Evolutionary conservation across 176 grass and related monocot species (phyloP).

Genomic region (Urochloa ruziziensis): DNA sequence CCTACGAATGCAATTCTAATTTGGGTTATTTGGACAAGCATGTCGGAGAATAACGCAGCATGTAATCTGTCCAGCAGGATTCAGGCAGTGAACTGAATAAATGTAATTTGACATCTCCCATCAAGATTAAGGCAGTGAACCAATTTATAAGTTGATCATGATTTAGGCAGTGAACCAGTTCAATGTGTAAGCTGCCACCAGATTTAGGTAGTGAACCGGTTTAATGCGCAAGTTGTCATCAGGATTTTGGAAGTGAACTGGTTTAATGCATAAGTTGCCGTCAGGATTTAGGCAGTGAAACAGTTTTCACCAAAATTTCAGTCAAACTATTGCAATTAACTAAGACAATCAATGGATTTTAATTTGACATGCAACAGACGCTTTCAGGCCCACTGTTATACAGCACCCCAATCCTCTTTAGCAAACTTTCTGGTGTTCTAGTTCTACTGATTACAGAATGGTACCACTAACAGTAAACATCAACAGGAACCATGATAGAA

Average conservation of each 20-base stretch:
- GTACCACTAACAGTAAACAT: background rate
- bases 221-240: background rate
- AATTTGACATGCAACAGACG: background rate
- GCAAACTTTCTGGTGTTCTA: background rate
- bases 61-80: background rate
- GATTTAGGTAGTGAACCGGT: background rate
- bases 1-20: background rate
- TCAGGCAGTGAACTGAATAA: background rate
- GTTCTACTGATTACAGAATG: background rate
- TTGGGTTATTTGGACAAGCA: background rate
- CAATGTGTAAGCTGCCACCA: background rate
- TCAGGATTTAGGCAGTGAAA: background rate
- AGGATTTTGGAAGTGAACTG: background rate
- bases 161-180: background rate
- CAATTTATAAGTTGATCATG: background rate
- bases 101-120: background rate
- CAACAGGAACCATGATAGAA: background rate
- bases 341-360: background rate
- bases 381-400: background rate
- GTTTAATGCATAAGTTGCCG: background rate
- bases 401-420: background rate
- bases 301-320: slow-evolving; percentile 7
- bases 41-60: background rate
- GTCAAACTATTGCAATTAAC: background rate
- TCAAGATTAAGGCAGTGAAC: background rate